These are phyloP conservation scores for Trypanosoma scelopori DNA, from an alignment of 208 protist species.

Conservation along the genomic window DNA sequence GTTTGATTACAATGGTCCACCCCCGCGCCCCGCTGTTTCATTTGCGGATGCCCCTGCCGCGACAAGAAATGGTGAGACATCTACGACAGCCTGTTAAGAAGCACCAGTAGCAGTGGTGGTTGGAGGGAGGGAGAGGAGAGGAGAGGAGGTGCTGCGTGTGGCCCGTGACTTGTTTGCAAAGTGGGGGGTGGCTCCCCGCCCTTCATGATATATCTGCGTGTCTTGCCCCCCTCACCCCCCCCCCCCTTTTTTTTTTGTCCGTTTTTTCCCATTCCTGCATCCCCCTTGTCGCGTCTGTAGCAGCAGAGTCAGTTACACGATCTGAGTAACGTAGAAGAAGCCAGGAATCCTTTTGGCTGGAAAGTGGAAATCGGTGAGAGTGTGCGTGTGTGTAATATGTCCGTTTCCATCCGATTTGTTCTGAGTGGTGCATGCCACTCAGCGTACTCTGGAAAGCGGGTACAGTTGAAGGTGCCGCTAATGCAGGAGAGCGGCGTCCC, in stretches of 20 bases:
- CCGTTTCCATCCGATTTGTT: constrained; percentile 62
- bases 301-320: background rate
- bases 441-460: constrained; percentile 59
- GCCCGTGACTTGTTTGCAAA: too few species aligned
- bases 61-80: constrained; percentile 13
- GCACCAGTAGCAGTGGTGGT: background rate
- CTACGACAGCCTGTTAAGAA: constrained; percentile 17
- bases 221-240: too few species aligned
- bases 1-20: constrained; percentile 73
- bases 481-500: constrained; percentile 33
- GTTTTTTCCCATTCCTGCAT: too few species aligned
- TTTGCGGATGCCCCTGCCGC: constrained; percentile 64
- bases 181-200: too few species aligned
- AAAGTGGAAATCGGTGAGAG: too few species aligned
- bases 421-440: constrained; percentile 64
- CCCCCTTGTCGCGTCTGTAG: too few species aligned
- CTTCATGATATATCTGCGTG: too few species aligned
- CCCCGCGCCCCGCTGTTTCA: constrained; percentile 33
- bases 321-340: background rate
- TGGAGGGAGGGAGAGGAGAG: background rate
- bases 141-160: too few species aligned
- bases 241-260: too few species aligned
- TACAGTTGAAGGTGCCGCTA: constrained; percentile 54
- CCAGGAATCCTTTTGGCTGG: background rate
- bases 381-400: constrained; percentile 2